These are phyloP conservation scores for Phalaenopsis aphrodite DNA, from an alignment of 106 monocot genomes.

Conservation along the genomic window DNA sequence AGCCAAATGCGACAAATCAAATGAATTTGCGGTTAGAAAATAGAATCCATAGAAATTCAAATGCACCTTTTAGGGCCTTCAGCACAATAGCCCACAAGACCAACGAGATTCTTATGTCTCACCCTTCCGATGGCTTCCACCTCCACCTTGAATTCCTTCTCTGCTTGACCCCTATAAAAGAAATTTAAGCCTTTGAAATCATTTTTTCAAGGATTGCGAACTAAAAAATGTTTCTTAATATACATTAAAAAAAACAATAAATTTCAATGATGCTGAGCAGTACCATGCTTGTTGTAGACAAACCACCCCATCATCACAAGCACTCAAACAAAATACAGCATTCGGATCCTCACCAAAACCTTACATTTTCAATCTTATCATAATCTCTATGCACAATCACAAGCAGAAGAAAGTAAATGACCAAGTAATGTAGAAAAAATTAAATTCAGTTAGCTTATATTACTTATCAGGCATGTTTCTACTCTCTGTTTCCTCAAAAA, in stretches of 20 bases:
- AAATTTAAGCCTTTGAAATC: neutral
- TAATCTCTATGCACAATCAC: no score
- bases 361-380: no score
- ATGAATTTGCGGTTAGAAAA: neutral
- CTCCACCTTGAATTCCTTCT: constrained; percentile 91
- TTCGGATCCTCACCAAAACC: no score
- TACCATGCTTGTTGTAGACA: no score
- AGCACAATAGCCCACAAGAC: constrained; percentile 74
- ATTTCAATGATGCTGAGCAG: no score
- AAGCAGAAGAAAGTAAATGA: no score
- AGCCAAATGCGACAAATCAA: neutral
- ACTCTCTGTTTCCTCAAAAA: no score
- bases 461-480: no score
- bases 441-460: no score
- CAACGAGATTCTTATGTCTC: constrained; percentile 89
- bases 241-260: neutral
- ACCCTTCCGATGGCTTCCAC: constrained; percentile 94
- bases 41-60: neutral
- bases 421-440: no score
- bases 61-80: constrained; percentile 63
- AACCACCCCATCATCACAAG: no score
- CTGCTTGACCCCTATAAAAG: constrained; percentile 71
- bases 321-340: no score
- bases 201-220: neutral
- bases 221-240: neutral